phyloP scores from a whole-genome alignment of 2,329 filamentous ascomycete genomes.

The Ophiostoma australiae region DNA sequence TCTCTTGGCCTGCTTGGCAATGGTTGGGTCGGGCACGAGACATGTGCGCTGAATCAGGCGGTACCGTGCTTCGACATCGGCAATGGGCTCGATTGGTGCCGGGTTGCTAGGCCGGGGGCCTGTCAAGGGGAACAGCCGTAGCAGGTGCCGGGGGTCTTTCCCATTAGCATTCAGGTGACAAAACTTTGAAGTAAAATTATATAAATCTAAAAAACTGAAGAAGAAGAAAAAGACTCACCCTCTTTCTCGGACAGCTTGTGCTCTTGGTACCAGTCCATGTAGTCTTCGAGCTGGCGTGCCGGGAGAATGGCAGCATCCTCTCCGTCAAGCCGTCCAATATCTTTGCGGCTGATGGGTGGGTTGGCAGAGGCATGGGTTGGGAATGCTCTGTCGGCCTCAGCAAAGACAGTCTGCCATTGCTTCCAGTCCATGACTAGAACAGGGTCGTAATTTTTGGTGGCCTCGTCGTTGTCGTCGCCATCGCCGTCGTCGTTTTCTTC shows the following conservation, averaged over 20 bases:
- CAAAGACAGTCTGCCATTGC: slow-evolving; percentile 57
- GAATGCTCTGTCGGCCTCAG: slow-evolving; percentile 27
- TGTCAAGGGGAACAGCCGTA: slow-evolving; percentile 25
- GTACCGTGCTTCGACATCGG: slow-evolving; percentile 21
- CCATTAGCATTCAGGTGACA: not conserved
- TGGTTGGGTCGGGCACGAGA: slow-evolving; percentile 11
- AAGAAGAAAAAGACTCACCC: slow-evolving; percentile 19
- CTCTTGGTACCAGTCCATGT: slow-evolving; percentile 72
- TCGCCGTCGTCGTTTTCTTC: slow-evolving; percentile 33
- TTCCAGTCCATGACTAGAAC: slow-evolving; percentile 65
- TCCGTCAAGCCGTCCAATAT: not conserved
- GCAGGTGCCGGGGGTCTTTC: slow-evolving; percentile 19
- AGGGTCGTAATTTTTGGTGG: slow-evolving; percentile 46
- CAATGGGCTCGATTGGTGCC: slow-evolving; percentile 24
- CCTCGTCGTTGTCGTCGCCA: slow-evolving; percentile 27
- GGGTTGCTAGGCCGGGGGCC: slow-evolving; percentile 15
- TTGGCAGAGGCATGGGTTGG: slow-evolving; percentile 19
- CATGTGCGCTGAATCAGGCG: slow-evolving; percentile 21
- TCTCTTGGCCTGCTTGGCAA: not conserved
- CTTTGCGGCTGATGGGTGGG: slow-evolving; percentile 17
- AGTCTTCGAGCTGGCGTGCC: slow-evolving; percentile 61
- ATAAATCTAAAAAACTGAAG: not conserved
- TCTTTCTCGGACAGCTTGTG: slow-evolving; percentile 42
- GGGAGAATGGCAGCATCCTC: slow-evolving; percentile 38
- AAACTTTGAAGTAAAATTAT: too few relatives aligned